Conservation (phyloP, 352 stramenopile species). For the Globisporangium yorkense region DNA sequence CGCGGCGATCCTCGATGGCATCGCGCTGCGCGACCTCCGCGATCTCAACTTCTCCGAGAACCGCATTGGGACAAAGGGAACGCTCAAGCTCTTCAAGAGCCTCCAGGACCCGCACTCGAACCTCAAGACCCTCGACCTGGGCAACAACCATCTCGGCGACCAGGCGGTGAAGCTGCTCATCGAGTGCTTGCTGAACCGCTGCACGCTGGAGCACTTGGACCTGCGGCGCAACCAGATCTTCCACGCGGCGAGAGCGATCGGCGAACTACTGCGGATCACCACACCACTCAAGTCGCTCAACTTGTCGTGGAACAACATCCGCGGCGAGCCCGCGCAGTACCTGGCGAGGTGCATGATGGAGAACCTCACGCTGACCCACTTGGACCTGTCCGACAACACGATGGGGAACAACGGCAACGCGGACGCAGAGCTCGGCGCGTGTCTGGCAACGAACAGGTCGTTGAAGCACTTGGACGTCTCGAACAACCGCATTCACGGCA, state of each 20-base stretch:
- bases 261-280: conserved; percentile 56
- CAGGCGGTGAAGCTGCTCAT: conserved; percentile 46
- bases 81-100: conserved; percentile 45
- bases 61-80: conserved; percentile 44
- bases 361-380: conserved; percentile 53
- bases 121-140: conserved; percentile 55
- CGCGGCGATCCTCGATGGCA: conserved; percentile 48
- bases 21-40: conserved; percentile 43
- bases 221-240: conserved; percentile 64
- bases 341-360: conserved; percentile 66
- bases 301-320: conserved; percentile 75
- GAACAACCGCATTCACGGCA: conserved; percentile 64
- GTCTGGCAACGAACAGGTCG: conserved; percentile 61
- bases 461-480: conserved; percentile 52
- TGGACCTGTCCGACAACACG: conserved; percentile 70
- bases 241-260: conserved; percentile 45
- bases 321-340: conserved; percentile 52
- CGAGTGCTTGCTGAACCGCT: conserved; percentile 62
- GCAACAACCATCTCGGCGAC: conserved; percentile 71
- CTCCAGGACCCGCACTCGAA: conserved; percentile 51
- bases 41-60: conserved; percentile 70
- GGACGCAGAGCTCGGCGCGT: conserved; percentile 53
- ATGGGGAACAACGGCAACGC: conserved; percentile 62
- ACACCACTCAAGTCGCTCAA: conserved; percentile 54
- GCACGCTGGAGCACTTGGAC: conserved; percentile 56